Base-by-base conservation (phyloP, 2,329 filamentous ascomycete genomes). In the Lecanicillium sp. region DNA sequence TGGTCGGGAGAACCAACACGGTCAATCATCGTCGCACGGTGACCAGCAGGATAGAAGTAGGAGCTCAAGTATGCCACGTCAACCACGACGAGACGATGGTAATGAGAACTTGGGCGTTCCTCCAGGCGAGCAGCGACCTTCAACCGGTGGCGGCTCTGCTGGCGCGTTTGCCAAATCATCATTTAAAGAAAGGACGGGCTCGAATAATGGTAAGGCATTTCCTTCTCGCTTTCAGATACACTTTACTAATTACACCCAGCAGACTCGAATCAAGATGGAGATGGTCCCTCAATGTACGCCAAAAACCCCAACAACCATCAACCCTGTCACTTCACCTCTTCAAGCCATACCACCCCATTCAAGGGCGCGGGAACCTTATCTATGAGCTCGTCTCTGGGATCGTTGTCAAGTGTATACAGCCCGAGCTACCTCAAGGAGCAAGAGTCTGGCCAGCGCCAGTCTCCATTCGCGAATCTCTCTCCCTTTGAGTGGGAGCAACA, bases 401-500 rank as follows among this genome's bases (percentile, higher is more conserved):
- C 40, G 22, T 37, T 41, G 12, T 41, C 40, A 41, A 41, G 40
- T 34, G 40, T 41, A 30, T 41, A 41, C 35, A 37, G 28, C 37
- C 31, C 40, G 22, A 25, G 22, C 29, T 25, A 33, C 22, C 25
- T 33, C 22, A 29, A 41, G 18, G 25, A 43, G 20, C 29, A 37
- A 38, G 47, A 49, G 55, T 54, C 57, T 12, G 62, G 59, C 61
- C 59, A 57, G 52, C 49, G 36, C 33, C 45, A 49, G 31, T 18
- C 44, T 39, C 41, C 43, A 29, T 42, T 42, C 38, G 43, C 51
- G 41, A 48, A 40, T 20, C 48, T 61, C 34, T 53, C 56, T n/a
- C 53, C 57, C 14, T 59, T 68, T 39, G 68, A 71, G 48, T 52
- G 51, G 30, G 48, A 59, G 30, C 66, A 70, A 44, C 56, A 58